These are phyloP conservation scores for Aspergillus chevalieri DNA, from an alignment of 2,329 filamentous ascomycete species.

Conservation along the genomic window DNA sequence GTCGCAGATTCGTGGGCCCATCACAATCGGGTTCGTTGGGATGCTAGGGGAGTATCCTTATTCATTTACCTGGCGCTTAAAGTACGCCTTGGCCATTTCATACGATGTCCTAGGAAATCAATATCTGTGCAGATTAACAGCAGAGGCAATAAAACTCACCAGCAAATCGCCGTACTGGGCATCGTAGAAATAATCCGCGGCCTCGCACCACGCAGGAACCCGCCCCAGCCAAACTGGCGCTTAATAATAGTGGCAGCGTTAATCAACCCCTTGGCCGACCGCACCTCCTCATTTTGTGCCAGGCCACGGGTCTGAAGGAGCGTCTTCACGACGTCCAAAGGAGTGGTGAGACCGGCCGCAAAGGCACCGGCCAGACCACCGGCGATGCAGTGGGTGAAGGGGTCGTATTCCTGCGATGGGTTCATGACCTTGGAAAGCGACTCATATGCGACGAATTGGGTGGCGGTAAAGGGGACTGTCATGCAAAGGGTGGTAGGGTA, in stretches of 20 bases:
- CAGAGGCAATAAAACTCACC: conserved; percentile 50
- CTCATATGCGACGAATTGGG: conserved; percentile 97
- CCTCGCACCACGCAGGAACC: conserved; percentile 89
- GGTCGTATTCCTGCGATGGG: conserved; percentile 71
- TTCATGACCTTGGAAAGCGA: conserved; percentile 93
- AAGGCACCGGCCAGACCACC: conserved; percentile 90
- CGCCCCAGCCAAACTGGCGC: conserved; percentile 71
- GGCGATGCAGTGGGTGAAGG: conserved; percentile 85
- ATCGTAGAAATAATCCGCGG: conserved; percentile 93
- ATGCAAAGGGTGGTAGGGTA: conserved; percentile 97
- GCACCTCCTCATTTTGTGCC: conserved; percentile 70
- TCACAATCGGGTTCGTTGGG: conserved; percentile 1
- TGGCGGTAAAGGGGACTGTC: conserved; percentile 95
- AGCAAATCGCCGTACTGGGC: conserved; percentile 99
- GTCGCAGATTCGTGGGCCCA: not conserved
- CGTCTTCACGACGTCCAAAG: conserved; percentile 97
- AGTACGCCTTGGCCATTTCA: conserved; percentile 64
- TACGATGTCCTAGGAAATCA: conserved; percentile 51
- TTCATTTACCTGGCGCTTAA: conserved; percentile 42
- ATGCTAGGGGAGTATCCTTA: conserved; percentile 9
- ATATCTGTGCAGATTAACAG: conserved; percentile 5
- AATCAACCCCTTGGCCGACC: conserved; percentile 74
- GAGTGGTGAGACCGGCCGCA: conserved; percentile 88
- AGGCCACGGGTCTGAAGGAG: conserved; percentile 89
- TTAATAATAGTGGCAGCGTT: conserved; percentile 77